Evolutionary conservation across 1,284 basidiomycete genomes (phyloP), one percentile per base, ranked within the genome.

Genomic region (Ceratobasidium sp.): DNA sequence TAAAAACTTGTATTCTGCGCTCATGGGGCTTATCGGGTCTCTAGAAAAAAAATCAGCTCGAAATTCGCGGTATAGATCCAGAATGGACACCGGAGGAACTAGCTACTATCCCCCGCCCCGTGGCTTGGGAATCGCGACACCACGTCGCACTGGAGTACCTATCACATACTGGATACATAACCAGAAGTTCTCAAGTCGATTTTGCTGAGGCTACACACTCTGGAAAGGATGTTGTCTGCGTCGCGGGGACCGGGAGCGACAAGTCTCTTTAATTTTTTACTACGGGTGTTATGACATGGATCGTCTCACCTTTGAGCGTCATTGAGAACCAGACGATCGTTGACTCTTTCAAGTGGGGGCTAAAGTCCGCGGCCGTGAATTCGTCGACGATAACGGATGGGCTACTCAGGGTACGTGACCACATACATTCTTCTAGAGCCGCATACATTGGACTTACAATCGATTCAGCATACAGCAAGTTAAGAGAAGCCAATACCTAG

Each of bases 241-340:
- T 73, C 12, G 58, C 44, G 42, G 26, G 58, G 15, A 63, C 56
- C 64, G 55, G 66, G 9, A 26, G 23, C 10, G 69, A 55, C 33
- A 58, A 58, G 40, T 56, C 66, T 46, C 46, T 53, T 53, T 68
- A 53, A 12, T 7, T 68, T 13, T 28, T 44, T 4, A 6, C n/a
- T 23, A n/a, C n/a, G n/a, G 66, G 53, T 23, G 18, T 51, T 33
- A 33, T 51, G 10, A 44, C 23, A 5, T 68, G 66, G 66, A 70
- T 70, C 12, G 49, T 70, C n/a, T 70, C 51, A 15, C 68, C 51
- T 20, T 23, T 60, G 10, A 71, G 60, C 15, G 28, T 58, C n/a
- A 42, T 60, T 10, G 42, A 60, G 33, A 13, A 71, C 55, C 49
- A 71, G 26, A 33, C n/a, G 53, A 1, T 9, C 42, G 39, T 1